These are phyloP conservation scores for Fraxinus sp. DNA, from an alignment of 305 asterid species.

Conservation along the genomic window DNA sequence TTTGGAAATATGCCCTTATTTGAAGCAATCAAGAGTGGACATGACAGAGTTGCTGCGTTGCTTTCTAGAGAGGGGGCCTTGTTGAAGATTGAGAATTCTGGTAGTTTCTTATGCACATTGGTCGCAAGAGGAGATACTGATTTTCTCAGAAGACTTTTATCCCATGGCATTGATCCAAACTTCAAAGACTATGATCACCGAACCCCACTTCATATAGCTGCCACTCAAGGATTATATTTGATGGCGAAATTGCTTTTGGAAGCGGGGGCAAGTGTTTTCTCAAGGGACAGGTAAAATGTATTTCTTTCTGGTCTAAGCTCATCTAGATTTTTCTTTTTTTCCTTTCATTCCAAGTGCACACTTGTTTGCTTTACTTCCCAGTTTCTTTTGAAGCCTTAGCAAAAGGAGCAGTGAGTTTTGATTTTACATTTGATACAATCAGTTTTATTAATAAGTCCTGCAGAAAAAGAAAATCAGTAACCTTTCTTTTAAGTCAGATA, in stretches of 20 bases:
- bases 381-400: not conserved
- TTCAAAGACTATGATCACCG: constrained; percentile 63
- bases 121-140: constrained; percentile 79
- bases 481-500: not conserved
- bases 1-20: constrained; percentile 73
- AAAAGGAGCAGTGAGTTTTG: not conserved
- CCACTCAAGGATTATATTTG: constrained; percentile 63
- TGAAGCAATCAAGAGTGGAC: constrained; percentile 79
- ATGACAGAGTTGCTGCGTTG: constrained; percentile 61
- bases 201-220: constrained; percentile 74
- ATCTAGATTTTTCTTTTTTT: not conserved
- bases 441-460: not conserved
- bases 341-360: not conserved
- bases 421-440: not conserved
- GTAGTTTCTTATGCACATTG: constrained; percentile 67
- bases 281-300: constrained; percentile 57
- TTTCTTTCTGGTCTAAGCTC: not conserved
- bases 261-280: constrained; percentile 73
- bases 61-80: constrained; percentile 72
- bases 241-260: constrained; percentile 71
- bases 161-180: constrained; percentile 70
- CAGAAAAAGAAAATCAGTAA: not conserved
- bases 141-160: constrained; percentile 58
- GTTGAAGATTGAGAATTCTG: constrained; percentile 55
- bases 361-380: not conserved